Evolutionary conservation across 2,329 filamentous ascomycete genomes (phyloP).

Genomic region (Aspergillus neotritici): DNA sequence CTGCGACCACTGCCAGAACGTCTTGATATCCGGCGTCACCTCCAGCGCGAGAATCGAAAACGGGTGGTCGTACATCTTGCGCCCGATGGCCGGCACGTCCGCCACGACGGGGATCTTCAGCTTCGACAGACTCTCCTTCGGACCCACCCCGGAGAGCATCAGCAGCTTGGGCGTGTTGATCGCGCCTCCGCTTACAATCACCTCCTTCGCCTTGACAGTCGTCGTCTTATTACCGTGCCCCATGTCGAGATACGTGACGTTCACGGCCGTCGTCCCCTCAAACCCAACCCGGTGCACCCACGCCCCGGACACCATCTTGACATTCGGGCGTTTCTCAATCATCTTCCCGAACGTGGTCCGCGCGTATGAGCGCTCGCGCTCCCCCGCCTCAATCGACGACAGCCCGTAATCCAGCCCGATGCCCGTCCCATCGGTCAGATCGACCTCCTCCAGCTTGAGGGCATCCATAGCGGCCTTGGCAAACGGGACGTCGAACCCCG

Average conservation of each 20-base stretch:
- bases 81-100: slow-evolving; percentile 15
- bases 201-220: slow-evolving; percentile 11
- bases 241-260: too few species aligned
- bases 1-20: not conserved
- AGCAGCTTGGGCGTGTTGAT: slow-evolving; percentile 13
- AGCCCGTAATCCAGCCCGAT: too few species aligned
- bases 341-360: too few species aligned
- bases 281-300: too few species aligned
- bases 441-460: slow-evolving; percentile 8
- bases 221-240: too few species aligned
- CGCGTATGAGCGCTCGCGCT: too few species aligned
- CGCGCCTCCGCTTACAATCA: slow-evolving; percentile 15
- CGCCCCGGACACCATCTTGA: too few species aligned
- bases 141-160: slow-evolving; percentile 13
- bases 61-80: slow-evolving; percentile 17
- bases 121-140: slow-evolving; percentile 7
- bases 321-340: too few species aligned
- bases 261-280: not conserved
- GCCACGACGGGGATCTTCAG: slow-evolving; percentile 11
- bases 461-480: slow-evolving; percentile 11
- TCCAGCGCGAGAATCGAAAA: slow-evolving; percentile 9
- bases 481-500: too few species aligned
- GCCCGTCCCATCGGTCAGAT: not conserved
- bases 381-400: too few species aligned
- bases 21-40: not conserved